Percentiles rank a stretch among this genome's conserved stretches.
These are phyloP conservation scores for Pulveroboletus ravenelii DNA, from an alignment of 768 basidiomycete species.

Conservation along the genomic window DNA sequence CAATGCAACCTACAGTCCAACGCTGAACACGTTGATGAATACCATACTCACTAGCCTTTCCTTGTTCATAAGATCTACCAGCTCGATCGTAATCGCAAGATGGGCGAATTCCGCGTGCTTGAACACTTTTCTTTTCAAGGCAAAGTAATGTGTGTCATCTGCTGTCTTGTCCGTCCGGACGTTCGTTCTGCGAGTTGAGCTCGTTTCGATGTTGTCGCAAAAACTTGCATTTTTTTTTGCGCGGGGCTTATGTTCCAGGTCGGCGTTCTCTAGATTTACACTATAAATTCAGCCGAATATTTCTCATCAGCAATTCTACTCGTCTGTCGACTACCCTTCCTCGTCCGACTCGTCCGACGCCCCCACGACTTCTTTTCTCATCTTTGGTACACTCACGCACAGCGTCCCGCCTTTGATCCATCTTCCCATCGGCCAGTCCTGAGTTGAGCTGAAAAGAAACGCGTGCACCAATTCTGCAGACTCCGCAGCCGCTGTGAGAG, in stretches of 20 bases:
- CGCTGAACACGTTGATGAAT: not conserved
- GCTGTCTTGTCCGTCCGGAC: not conserved
- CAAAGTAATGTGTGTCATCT: slow-evolving; percentile 42
- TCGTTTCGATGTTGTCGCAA: not conserved
- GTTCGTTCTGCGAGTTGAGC: not conserved
- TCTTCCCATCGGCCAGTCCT: slow-evolving; percentile 70
- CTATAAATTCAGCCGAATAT: no score
- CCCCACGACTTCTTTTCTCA: slow-evolving; percentile 51
- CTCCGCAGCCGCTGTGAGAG: slow-evolving; percentile 54
- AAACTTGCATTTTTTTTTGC: not conserved
- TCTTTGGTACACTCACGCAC: slow-evolving; percentile 56
- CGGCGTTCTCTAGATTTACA: not conserved
- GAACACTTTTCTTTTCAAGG: slow-evolving; percentile 84
- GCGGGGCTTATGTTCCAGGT: not conserved
- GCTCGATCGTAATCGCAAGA: slow-evolving; percentile 78
- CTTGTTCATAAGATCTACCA: slow-evolving; percentile 78
- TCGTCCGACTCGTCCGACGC: slow-evolving; percentile 35
- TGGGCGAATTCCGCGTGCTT: slow-evolving; percentile 76
- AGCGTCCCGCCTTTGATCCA: slow-evolving; percentile 66
- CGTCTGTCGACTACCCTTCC: slow-evolving; percentile 7
- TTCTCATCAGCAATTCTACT: not conserved
- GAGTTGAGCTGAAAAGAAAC: slow-evolving; percentile 45
- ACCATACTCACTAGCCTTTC: slow-evolving; percentile 48
- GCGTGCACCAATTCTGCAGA: slow-evolving; percentile 33
- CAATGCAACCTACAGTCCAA: not conserved